Percentiles rank a stretch among this genome's conserved stretches.
These are phyloP conservation scores for Colletotrichum tamarilloi DNA, from an alignment of 2,329 filamentous ascomycete genomes.

Conservation along the genomic window DNA sequence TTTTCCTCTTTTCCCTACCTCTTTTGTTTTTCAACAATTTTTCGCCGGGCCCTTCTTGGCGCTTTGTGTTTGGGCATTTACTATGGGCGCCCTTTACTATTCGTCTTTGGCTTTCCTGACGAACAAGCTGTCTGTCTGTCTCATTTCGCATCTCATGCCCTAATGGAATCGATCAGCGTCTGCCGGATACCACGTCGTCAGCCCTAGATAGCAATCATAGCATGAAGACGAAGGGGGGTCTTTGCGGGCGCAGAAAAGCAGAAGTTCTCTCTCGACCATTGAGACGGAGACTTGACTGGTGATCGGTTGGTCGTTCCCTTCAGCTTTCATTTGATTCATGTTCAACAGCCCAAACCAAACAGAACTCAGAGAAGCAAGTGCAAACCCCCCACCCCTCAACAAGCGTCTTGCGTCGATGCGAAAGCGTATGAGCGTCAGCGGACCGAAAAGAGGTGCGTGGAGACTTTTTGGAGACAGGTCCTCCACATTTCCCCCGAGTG, in stretches of 20 bases:
- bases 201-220: background rate
- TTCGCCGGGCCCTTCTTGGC: background rate
- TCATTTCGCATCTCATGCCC: background rate
- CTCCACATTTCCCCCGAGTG: slow-evolving; percentile 35
- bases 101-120: background rate
- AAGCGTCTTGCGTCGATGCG: too few relatives aligned
- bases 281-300: background rate
- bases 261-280: background rate
- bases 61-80: background rate
- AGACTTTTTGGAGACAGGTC: slow-evolving; percentile 3
- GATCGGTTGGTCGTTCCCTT: background rate
- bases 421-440: slow-evolving; percentile 20
- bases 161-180: background rate
- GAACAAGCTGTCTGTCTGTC: background rate
- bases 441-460: slow-evolving; percentile 21
- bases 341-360: background rate
- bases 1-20: background rate
- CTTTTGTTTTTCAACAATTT: background rate
- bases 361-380: slow-evolving; percentile 18
- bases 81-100: background rate
- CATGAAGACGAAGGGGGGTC: background rate
- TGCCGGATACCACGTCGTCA: background rate
- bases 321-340: background rate
- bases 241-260: background rate
- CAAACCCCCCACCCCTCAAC: background rate